Conservation (phyloP, 163 green algal species). For the Scenedesmus sp. region DNA sequence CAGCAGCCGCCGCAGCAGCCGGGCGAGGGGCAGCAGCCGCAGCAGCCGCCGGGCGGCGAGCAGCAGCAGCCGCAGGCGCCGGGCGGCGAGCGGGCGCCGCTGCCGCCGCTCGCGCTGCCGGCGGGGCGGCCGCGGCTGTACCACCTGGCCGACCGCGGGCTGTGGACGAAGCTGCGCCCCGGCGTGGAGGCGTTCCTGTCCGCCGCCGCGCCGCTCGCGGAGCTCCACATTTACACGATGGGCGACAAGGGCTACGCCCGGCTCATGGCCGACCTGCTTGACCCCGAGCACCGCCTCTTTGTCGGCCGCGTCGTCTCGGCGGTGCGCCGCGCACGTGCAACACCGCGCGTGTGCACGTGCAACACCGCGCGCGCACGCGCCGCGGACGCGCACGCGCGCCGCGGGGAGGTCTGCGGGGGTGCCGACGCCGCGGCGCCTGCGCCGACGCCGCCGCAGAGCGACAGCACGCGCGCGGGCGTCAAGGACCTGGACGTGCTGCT, state of each 20-base stretch:
- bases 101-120: neutral
- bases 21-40: conserved; percentile 13
- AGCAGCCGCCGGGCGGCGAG: neutral
- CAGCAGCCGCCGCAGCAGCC: neutral
- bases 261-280: conserved; percentile 61
- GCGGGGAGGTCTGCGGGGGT: too few species aligned
- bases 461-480: conserved; percentile 52
- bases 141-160: conserved; percentile 48
- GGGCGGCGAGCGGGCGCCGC: conserved; percentile 3
- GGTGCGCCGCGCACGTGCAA: conserved; percentile 26
- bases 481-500: conserved; percentile 67
- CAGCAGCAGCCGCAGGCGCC: neutral
- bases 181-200: conserved; percentile 40
- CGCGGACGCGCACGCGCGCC: too few species aligned
- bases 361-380: too few species aligned
- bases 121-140: conserved; percentile 6
- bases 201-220: conserved; percentile 58
- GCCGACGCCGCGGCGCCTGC: neutral
- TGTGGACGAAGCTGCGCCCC: conserved; percentile 97
- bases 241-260: conserved; percentile 84
- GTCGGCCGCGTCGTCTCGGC: conserved; percentile 30
- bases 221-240: conserved; percentile 96
- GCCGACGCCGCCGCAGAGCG: conserved; percentile 47
- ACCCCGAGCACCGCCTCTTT: conserved; percentile 73
- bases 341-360: too few species aligned